A percentile compares a stretch with the other conserved stretches of the same genome.
Evolutionary conservation across 345 rosid genomes (phyloP).

Genomic region (Lumnitzera littorea): DNA sequence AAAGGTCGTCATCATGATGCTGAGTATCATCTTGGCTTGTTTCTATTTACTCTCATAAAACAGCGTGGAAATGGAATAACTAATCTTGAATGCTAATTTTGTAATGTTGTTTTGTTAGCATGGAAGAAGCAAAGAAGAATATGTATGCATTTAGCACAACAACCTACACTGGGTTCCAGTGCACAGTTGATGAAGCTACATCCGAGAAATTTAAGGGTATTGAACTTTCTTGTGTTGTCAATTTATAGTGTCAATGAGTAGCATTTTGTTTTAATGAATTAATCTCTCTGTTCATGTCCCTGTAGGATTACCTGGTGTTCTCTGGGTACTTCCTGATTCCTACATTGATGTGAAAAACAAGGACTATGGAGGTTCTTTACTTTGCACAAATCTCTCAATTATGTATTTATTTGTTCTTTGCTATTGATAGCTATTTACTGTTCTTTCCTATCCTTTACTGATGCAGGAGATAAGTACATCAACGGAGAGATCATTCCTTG

Average conservation of each 20-base stretch:
- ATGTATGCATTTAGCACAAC: constrained; percentile 95
- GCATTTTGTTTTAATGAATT: background rate
- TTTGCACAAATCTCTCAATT: background rate
- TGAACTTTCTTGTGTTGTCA: background rate
- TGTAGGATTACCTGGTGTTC: constrained; percentile 95
- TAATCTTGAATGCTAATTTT: background rate
- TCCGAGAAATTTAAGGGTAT: constrained; percentile 89
- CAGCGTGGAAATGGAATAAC: too few relatives aligned
- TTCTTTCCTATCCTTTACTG: background rate
- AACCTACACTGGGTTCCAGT: constrained; percentile 90
- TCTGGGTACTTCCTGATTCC: constrained; percentile 95
- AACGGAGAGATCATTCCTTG: constrained; percentile 93
- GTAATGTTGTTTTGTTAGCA: constrained; percentile 29
- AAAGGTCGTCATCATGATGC: too few relatives aligned
- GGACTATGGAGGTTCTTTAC: constrained; percentile 81
- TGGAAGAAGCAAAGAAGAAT: constrained; percentile 97
- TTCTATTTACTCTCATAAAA: too few relatives aligned
- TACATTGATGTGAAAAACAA: constrained; percentile 95
- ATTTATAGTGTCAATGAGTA: background rate
- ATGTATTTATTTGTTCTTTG: background rate
- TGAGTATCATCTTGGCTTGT: too few relatives aligned
- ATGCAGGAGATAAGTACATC: constrained; percentile 76
- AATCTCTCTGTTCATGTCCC: background rate
- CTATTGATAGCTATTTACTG: background rate
- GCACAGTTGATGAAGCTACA: constrained; percentile 74